Evolutionary conservation across 768 basidiomycete species (phyloP).

Genomic region (Ramaria rubella): DNA sequence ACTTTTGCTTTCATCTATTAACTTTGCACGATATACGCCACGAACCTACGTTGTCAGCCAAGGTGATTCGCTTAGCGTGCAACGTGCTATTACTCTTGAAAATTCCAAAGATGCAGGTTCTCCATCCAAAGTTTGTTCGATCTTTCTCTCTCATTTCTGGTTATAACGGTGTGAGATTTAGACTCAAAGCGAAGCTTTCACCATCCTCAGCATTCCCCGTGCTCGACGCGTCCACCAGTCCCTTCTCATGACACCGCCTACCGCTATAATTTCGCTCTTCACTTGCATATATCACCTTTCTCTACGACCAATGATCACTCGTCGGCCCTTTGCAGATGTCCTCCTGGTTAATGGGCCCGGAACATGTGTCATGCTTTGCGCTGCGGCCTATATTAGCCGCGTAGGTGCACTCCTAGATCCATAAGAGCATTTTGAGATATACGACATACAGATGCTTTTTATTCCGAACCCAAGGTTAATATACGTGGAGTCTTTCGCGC

Average conservation of each 20-base stretch:
- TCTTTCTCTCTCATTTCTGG: neutral
- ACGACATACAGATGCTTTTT: constrained; percentile 56
- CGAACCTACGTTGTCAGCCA: constrained; percentile 78
- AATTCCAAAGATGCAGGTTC: constrained; percentile 21
- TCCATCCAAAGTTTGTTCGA: neutral
- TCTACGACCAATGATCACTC: constrained; percentile 40
- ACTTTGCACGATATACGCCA: constrained; percentile 66
- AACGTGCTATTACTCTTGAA: constrained; percentile 68
- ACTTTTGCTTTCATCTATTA: constrained; percentile 60
- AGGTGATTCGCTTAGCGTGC: constrained; percentile 72
- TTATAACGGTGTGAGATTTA: constrained; percentile 5
- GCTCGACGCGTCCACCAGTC: constrained; percentile 84
- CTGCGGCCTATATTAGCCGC: constrained; percentile 63
- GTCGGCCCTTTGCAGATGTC: constrained; percentile 53
- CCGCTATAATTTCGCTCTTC: constrained; percentile 55
- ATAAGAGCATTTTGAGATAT: neutral
- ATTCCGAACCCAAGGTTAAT: constrained; percentile 64
- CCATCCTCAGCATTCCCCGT: constrained; percentile 68
- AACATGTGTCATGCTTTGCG: constrained; percentile 77
- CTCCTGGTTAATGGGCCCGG: constrained; percentile 93
- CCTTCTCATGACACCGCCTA: constrained; percentile 58
- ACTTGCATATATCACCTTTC: constrained; percentile 57
- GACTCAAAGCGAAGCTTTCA: constrained; percentile 29
- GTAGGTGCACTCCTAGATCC: constrained; percentile 36
- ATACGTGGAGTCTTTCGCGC: constrained; percentile 92